A percentile compares a stretch with the other conserved stretches of the same genome.
phyloP scores from a whole-genome alignment of 2,329 filamentous ascomycete species.

The Alternaria sp. region DNA sequence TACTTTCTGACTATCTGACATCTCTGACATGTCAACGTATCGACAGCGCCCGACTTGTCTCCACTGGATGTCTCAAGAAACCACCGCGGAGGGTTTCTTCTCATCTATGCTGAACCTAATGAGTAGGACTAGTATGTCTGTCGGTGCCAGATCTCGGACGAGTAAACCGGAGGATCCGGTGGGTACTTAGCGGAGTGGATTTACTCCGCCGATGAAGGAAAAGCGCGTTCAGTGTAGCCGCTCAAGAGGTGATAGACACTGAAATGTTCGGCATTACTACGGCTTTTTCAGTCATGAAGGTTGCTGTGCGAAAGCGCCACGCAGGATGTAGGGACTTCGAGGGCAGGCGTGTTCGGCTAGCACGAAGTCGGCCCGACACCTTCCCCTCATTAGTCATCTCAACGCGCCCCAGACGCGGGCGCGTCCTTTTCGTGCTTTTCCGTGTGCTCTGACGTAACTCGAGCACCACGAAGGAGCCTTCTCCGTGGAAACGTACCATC shows the following conservation, averaged over 20 bases:
- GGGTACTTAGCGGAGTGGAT: neutral
- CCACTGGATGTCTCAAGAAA: neutral
- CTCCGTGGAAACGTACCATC: neutral
- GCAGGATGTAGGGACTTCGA: neutral
- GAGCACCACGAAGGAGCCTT: neutral
- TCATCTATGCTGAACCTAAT: neutral
- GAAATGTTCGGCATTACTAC: neutral
- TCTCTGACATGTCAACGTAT: neutral
- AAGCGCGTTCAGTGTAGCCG: neutral
- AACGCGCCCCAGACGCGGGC: neutral
- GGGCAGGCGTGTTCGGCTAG: neutral
- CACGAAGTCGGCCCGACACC: neutral
- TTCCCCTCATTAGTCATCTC: neutral
- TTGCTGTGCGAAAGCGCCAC: neutral
- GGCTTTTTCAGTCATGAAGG: neutral
- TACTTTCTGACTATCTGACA: constrained; percentile 7
- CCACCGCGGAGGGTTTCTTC: neutral
- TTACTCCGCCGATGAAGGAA: neutral
- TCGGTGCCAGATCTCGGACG: neutral
- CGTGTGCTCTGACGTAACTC: neutral
- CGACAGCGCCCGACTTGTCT: neutral
- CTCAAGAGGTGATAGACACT: neutral
- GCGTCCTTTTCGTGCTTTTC: neutral
- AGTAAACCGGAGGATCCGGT: neutral
- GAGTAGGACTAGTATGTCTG: neutral